phyloP scores from a whole-genome alignment of 306 rosid genomes.

The Rosa lucieae region DNA sequence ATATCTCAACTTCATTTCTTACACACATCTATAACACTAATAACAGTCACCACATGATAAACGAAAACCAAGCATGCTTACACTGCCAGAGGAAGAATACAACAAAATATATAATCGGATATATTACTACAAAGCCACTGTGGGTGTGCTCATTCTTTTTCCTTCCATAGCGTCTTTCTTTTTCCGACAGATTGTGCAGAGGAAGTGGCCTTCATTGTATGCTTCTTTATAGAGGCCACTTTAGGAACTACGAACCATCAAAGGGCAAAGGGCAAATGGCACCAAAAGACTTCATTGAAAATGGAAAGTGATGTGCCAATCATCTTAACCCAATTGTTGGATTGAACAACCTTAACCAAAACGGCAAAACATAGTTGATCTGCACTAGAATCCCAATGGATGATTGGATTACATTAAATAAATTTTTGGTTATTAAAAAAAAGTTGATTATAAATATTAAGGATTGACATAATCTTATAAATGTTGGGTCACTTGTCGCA shows the following conservation, averaged over 20 bases:
- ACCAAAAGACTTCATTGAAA: conserved; percentile 6
- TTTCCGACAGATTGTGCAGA: conserved; percentile 72
- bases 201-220: conserved; percentile 73
- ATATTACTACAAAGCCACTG: conserved; percentile 54
- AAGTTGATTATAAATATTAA: too few relatives aligned
- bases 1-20: conserved; percentile 75
- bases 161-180: conserved; percentile 99
- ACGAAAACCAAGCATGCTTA: conserved; percentile 63
- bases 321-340: background rate
- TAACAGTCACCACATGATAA: conserved; percentile 39
- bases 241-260: conserved; percentile 16
- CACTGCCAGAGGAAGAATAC: conserved; percentile 68
- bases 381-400: background rate
- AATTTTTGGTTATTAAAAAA: too few relatives aligned
- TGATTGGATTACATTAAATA: too few relatives aligned
- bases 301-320: conserved; percentile 23
- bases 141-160: conserved; percentile 65
- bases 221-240: conserved; percentile 28
- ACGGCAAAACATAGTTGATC: background rate
- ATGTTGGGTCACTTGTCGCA: too few relatives aligned
- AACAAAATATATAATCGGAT: conserved; percentile 45
- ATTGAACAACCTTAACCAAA: too few relatives aligned
- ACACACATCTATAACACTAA: conserved; percentile 38
- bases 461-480: too few relatives aligned
- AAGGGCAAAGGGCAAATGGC: background rate